phyloP scores from a whole-genome alignment of 2,329 filamentous ascomycete genomes.

The Fusarium longipes region DNA sequence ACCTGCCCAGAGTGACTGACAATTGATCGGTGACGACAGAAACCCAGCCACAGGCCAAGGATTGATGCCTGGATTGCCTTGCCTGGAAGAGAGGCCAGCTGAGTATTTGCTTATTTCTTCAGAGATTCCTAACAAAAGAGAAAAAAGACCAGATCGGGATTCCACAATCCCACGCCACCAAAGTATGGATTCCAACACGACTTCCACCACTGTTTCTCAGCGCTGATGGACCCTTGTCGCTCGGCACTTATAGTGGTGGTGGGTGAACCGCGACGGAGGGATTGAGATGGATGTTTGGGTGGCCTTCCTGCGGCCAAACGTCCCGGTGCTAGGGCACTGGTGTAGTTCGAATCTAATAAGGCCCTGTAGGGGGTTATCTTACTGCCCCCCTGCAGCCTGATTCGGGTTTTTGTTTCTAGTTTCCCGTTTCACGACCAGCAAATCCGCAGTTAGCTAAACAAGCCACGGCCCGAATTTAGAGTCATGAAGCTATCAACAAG shows the following conservation, averaged over 20 bases:
- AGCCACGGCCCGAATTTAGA: conserved; percentile 27
- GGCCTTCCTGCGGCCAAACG: conserved; percentile 39
- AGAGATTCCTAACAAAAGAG: neutral
- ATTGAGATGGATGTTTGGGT: conserved; percentile 5
- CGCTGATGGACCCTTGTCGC: conserved; percentile 34
- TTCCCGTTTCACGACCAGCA: conserved; percentile 32
- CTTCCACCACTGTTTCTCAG: conserved; percentile 26
- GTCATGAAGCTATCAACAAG: conserved; percentile 10
- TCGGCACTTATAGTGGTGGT: conserved; percentile 41
- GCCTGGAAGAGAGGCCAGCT: neutral
- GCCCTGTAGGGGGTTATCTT: neutral
- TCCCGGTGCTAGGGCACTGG: conserved; percentile 33
- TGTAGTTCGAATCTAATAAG: neutral
- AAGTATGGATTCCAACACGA: conserved; percentile 26
- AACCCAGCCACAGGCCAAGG: conserved; percentile 10
- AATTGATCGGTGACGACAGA: neutral
- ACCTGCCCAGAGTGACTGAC: conserved; percentile 1
- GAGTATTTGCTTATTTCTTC: neutral
- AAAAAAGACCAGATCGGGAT: neutral
- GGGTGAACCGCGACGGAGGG: conserved; percentile 9
- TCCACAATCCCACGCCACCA: neutral
- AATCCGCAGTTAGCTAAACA: conserved; percentile 10
- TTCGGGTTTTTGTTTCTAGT: conserved; percentile 27
- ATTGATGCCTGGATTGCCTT: conserved; percentile 25
- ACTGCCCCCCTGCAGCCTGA: conserved; percentile 12